Evolutionary conservation across 345 rosid species (phyloP), one percentile per base, ranked within the genome.

Genomic region (Lepidium didymum): DNA sequence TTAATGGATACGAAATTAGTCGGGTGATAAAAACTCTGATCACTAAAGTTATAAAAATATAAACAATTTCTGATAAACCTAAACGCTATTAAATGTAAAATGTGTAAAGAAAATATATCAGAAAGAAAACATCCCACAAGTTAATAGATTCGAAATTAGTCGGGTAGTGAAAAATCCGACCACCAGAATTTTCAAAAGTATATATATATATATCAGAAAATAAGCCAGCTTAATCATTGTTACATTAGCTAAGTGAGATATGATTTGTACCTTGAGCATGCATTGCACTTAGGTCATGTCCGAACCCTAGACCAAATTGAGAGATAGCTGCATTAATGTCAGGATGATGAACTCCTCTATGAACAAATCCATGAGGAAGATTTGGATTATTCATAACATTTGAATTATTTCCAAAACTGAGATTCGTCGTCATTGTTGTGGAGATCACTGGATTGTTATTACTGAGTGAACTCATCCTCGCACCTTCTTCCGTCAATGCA

Each of bases 401-500:
- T 37, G 78, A 13, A 18, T 79, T 84, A 18, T 75, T 83, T 69
- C 82, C 68, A 74, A 90, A 88, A 66, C 74, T 86, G 13, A 90
- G 85, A 77, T 86, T 87, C 4, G 88, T 67, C 5, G 86, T 3
- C 43, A 35, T 62, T 35, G 33, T 27, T 27, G 65, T 42, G 42
- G 67, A 41, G 37, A 34, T 35, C 49, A 70, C 47, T 1, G 69
- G 60, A 55, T 54, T 62, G 64, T 54, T 45, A n/a, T 36, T 62
- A 56, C 49, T 35, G 11, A 64, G 81, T 6, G 96, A 80, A 53
- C 78, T 81, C 75, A 84, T 64, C 67, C 96, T 86, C 11, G 85
- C 84, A 66, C 89, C 82, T 61, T 92, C 97, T 61, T 90, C 98
- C 1, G 92, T 84, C 38, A 92, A 80, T 42, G 98, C 97, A 44